Base-by-base conservation (phyloP, 108 stramenopile genomes). In the Nannochloropsis salina region DNA sequence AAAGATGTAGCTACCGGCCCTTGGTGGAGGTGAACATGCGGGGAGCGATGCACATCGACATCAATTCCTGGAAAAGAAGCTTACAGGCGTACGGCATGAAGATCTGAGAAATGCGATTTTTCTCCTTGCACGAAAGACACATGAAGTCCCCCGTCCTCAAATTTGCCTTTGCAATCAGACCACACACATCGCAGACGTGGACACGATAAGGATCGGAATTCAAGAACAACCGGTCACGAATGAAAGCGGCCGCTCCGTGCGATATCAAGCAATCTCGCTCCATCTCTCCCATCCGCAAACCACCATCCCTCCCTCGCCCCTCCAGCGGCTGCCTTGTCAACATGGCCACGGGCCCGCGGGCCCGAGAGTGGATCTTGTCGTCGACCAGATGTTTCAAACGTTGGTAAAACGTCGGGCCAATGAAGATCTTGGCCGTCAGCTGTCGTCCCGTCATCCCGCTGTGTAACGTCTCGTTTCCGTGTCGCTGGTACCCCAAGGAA, bases 231-330 rank as follows among this genome's bases (percentile, higher is more conserved):
- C 99, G 94, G 94, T 99, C 99, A 2, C 96, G 93, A 80, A 99
- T 95, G 92, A 99, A 97, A 89, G 93, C 94, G 44, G 98, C 97
- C 85, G 95, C 96, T n/a, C 99, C 99, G 90, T 99, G 98, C 6
- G 97, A 95, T 86, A 99, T 97, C 82, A 99, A 92, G 88, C 97
- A 99, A 93, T 99, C 99, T 88, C 99, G 99, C 92, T 99, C 99
- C 99, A 99, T 99, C 92, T 99, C 99, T 84, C 99, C 99, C 96
- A 99, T 97, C 43, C 99, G 96, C 86, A 98, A 90, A 80, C 99
- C 99, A 83, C 99, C 99, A 90, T 96, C 98, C 80, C 97, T 92
- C 21, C 95, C 95, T 86, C 99, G 94, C 85, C 99, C 99, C 86
- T 99, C 98, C 88, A 99, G 86, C 80, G 99, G 99, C 92, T 99